A percentile compares a stretch with the other conserved stretches of the same genome.
Conservation (phyloP, 108 stramenopile genomes). For the Skeletonema costatum region DNA sequence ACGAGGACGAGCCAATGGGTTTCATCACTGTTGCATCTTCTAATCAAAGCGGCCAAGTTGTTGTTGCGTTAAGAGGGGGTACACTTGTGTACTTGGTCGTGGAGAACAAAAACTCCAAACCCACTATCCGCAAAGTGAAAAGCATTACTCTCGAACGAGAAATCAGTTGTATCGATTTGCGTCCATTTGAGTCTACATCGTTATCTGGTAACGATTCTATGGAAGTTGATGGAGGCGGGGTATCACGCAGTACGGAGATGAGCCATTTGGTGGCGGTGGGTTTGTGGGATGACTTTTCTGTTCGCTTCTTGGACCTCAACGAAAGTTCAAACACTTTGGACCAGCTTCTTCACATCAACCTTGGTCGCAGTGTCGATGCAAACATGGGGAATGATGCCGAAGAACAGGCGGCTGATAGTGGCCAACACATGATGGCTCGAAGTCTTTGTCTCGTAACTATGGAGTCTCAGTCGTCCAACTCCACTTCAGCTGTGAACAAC, state of each 20-base stretch:
- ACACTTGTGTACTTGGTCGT: slow-evolving; percentile 69
- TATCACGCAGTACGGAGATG: neutral
- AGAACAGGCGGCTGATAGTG: slow-evolving; percentile 9
- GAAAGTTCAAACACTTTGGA: slow-evolving; percentile 26
- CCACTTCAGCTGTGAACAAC: slow-evolving; percentile 21
- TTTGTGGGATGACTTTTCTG: slow-evolving; percentile 92
- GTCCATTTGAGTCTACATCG: slow-evolving; percentile 65
- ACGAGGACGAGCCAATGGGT: slow-evolving; percentile 47
- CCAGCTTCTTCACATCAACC: slow-evolving; percentile 52
- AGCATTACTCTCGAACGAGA: slow-evolving; percentile 83
- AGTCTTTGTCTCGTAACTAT: slow-evolving; percentile 79
- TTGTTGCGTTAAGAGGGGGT: slow-evolving; percentile 84
- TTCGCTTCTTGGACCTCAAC: slow-evolving; percentile 83
- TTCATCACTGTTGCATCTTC: slow-evolving; percentile 92
- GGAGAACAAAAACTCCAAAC: slow-evolving; percentile 13
- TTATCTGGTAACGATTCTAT: slow-evolving; percentile 25
- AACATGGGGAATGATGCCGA: slow-evolving; percentile 16
- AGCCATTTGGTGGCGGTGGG: slow-evolving; percentile 77
- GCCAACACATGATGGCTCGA: slow-evolving; percentile 84
- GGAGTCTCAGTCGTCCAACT: slow-evolving; percentile 47
- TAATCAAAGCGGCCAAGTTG: slow-evolving; percentile 87
- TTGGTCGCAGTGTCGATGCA: slow-evolving; percentile 42
- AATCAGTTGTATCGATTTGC: slow-evolving; percentile 91
- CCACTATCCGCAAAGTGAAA: slow-evolving; percentile 33
- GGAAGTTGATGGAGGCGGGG: slow-evolving; percentile 52